phyloP scores from a whole-genome alignment of 2,329 filamentous ascomycete genomes.

The Cercospora nicotianae region DNA sequence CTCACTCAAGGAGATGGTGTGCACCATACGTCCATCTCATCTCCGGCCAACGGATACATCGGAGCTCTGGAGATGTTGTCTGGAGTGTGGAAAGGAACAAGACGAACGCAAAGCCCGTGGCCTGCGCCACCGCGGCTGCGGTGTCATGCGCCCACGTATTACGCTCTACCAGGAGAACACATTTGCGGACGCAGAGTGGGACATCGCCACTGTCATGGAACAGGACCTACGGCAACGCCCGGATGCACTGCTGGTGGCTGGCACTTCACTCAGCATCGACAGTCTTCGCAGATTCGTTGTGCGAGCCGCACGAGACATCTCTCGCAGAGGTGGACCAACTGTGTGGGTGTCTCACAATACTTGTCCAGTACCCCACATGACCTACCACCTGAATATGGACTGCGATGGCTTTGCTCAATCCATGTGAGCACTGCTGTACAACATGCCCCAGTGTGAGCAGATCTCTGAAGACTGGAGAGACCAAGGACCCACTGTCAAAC shows the following conservation, averaged over 20 bases:
- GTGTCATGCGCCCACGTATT: conserved; percentile 7
- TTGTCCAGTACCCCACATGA: not conserved
- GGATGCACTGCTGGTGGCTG: not conserved
- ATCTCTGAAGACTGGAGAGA: not conserved
- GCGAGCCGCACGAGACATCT: not conserved
- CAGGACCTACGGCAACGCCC: conserved; percentile 1
- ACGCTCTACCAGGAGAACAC: conserved; percentile 5
- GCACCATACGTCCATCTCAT: conserved; percentile 1
- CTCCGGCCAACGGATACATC: not conserved
- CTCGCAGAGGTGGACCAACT: not conserved
- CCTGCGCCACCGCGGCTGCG: not conserved
- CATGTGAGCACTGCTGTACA: not conserved
- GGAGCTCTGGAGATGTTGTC: not conserved
- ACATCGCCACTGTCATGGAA: not conserved
- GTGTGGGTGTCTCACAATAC: not conserved
- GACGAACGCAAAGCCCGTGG: not conserved
- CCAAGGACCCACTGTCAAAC: not conserved
- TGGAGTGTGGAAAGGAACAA: not conserved
- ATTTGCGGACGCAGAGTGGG: not conserved
- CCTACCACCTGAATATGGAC: not conserved
- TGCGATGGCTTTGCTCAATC: not conserved
- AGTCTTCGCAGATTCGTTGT: not conserved
- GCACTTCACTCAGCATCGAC: not conserved
- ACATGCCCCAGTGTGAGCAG: not conserved
- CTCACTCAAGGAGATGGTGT: conserved; percentile 3